Percentiles rank a stretch among this genome's conserved stretches.
phyloP scores from a whole-genome alignment of 305 asterid genomes.

The Fraxinus platypoda region DNA sequence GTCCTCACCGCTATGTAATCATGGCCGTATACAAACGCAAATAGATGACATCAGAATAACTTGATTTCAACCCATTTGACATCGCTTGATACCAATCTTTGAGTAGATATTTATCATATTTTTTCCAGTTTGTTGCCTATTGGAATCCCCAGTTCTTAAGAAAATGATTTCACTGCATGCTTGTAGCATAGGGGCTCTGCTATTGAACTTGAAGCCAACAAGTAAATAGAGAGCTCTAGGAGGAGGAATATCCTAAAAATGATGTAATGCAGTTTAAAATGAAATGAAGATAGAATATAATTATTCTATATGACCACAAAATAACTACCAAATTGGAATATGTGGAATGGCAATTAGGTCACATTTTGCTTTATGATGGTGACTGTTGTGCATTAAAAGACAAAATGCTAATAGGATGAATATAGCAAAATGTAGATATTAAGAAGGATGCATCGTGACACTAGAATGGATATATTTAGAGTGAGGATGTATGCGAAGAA shows the following conservation, averaged over 20 bases:
- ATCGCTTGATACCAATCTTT: neutral
- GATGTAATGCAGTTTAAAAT: neutral
- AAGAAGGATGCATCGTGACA: neutral
- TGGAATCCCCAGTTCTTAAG: neutral
- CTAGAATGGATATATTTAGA: neutral
- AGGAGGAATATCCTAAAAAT: neutral
- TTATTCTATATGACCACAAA: neutral
- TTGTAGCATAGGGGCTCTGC: neutral
- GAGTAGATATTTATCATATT: neutral
- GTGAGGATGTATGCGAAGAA: neutral
- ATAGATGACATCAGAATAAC: neutral
- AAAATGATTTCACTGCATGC: neutral
- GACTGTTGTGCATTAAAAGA: neutral
- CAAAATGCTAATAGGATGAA: neutral
- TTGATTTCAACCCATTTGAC: neutral
- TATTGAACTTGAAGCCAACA: neutral
- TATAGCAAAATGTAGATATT: neutral
- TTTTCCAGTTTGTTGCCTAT: neutral
- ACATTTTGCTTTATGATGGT: neutral
- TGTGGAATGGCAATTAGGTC: neutral
- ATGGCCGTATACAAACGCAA: neutral
- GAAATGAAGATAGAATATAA: neutral
- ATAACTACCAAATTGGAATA: neutral
- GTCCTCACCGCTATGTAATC: neutral
- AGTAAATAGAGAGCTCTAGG: neutral